These are phyloP conservation scores for Quercus berberidifolia DNA, from an alignment of 306 rosid species.

Conservation along the genomic window DNA sequence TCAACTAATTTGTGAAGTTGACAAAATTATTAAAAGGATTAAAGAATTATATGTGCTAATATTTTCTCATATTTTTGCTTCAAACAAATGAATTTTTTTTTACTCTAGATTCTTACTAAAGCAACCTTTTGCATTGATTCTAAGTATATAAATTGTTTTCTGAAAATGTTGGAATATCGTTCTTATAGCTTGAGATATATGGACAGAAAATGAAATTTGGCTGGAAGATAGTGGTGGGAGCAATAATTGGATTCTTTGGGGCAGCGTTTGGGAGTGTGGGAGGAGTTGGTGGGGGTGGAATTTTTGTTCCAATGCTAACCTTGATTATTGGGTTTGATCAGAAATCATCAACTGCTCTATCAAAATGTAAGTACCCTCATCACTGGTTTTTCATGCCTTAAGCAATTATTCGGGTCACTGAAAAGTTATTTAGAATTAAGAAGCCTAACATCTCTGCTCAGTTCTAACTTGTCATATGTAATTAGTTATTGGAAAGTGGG, in stretches of 20 bases:
- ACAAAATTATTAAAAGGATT: no score
- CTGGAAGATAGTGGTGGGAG: constrained; percentile 72
- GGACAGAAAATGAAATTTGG: constrained; percentile 80
- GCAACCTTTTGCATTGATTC: no score
- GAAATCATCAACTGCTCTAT: constrained; percentile 91
- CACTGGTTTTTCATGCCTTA: neutral
- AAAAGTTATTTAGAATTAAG: neutral
- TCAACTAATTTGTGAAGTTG: no score
- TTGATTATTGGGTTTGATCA: constrained; percentile 87
- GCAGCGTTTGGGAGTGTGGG: constrained; percentile 98
- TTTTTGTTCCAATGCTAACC: constrained; percentile 95
- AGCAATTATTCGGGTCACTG: neutral
- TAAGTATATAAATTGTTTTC: no score
- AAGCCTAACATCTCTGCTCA: neutral
- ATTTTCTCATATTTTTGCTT: no score
- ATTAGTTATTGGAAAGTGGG: neutral
- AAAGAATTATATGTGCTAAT: no score
- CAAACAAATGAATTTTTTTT: no score
- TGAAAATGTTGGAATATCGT: neutral
- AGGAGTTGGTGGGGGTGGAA: constrained; percentile 98
- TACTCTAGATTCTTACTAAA: no score
- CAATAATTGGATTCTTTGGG: constrained; percentile 71
- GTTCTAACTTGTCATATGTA: neutral
- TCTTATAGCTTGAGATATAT: neutral
- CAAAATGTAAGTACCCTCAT: constrained; percentile 63